Evolutionary conservation across 176 grass and related monocot genomes (phyloP).

Genomic region (barley (Hordeum vulgare)): DNA sequence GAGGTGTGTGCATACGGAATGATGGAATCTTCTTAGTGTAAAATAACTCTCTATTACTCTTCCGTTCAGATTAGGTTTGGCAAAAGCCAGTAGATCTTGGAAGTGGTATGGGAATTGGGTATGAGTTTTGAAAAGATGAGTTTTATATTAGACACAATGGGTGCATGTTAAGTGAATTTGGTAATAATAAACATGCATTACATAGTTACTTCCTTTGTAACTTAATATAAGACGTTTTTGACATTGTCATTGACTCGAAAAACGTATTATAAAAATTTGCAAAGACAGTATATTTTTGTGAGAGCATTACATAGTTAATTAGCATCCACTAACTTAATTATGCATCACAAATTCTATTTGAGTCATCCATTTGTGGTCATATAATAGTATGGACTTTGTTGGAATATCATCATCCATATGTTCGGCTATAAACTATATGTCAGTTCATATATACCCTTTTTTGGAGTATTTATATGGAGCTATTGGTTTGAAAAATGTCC

Average conservation of each 20-base stretch:
- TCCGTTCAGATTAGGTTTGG: neutral
- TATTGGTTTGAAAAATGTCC: neutral
- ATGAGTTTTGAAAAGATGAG: neutral
- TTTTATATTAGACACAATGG: neutral
- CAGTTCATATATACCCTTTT: neutral
- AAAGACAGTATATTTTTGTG: neutral
- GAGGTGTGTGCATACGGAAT: conserved; percentile 17
- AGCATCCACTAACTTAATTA: neutral
- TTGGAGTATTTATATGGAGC: neutral
- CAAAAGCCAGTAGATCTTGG: neutral
- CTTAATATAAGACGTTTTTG: too few species aligned
- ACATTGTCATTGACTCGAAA: too few species aligned
- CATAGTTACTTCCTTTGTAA: neutral
- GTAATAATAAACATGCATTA: neutral
- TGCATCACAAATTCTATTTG: neutral
- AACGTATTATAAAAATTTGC: too few species aligned
- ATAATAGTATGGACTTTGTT: neutral
- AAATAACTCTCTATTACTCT: neutral
- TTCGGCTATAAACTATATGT: neutral
- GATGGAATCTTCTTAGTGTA: conserved; percentile 40
- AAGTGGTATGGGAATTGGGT: neutral
- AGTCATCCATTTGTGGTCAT: neutral
- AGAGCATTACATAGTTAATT: neutral
- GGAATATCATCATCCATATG: neutral
- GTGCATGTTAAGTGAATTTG: neutral